Percentiles rank a stretch among this genome's conserved stretches.
These are phyloP conservation scores for Aegilops umbellulata DNA, from an alignment of 176 grass and related monocot genomes.

Conservation along the genomic window DNA sequence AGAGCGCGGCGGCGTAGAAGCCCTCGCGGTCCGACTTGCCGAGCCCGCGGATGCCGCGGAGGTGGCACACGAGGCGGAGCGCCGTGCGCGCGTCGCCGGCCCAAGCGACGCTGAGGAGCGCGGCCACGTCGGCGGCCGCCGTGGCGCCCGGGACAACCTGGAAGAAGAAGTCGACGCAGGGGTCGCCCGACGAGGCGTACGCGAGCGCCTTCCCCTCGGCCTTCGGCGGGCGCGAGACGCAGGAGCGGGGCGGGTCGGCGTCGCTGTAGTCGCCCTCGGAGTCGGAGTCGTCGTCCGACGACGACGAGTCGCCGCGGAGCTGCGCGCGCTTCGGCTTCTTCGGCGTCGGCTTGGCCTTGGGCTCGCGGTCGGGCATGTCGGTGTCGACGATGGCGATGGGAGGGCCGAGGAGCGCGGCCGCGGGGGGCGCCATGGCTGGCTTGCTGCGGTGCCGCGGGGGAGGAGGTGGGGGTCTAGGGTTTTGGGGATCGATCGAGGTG, in stretches of 20 bases:
- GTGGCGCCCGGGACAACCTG: constrained; percentile 34
- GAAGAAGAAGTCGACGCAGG: constrained; percentile 74
- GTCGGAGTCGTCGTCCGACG: not conserved
- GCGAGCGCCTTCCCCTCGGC: not conserved
- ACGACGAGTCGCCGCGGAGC: constrained; percentile 7
- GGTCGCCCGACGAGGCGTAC: constrained; percentile 41
- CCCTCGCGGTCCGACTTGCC: constrained; percentile 19
- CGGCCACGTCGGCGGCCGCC: not conserved
- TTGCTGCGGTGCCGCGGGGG: not conserved
- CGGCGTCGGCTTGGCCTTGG: not conserved
- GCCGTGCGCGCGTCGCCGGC: constrained; percentile 25
- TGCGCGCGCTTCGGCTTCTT: constrained; percentile 3
- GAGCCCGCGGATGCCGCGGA: not conserved
- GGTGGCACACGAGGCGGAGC: constrained; percentile 25
- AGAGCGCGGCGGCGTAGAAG: constrained; percentile 47
- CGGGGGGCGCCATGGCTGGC: not conserved
- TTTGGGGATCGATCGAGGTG: not conserved
- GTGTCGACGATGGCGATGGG: constrained; percentile 21
- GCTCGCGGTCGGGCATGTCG: too few species aligned
- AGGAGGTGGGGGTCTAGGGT: not conserved
- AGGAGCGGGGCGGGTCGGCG: not conserved
- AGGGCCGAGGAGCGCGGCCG: constrained; percentile 22
- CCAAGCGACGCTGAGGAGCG: constrained; percentile 44
- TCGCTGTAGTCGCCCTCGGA: not conserved
- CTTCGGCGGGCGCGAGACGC: not conserved